Base-by-base conservation (phyloP, 2,329 filamentous ascomycete genomes). In the Colletotrichum lini region DNA sequence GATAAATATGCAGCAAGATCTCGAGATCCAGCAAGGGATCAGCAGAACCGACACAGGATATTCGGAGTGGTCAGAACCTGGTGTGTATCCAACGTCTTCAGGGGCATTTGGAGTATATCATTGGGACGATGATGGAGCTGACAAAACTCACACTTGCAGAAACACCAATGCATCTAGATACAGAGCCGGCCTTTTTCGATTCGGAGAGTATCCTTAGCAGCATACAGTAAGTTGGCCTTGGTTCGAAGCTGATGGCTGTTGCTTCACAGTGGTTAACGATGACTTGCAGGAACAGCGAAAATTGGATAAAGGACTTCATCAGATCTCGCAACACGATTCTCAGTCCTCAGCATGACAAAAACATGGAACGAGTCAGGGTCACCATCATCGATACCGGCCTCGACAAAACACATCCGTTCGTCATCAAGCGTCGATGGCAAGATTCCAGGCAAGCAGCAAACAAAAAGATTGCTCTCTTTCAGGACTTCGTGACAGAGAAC, bases 381-480 rank as follows among this genome's bases (percentile, higher is more conserved):
- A 65, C 61, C 26, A 56, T 65, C 15, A 57, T 65, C 30, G 61
- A 65, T 40, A 65, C 61, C 12, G 61, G 61, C 10, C 35, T 65
- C 53, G 61, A 57, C 38, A 52, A 9, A 26, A 65, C 61, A 44
- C 61, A 65, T 26, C 50, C 50, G 40, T 65, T 54, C n/a, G 26
- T 65, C 50, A n/a, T 26, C 8, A 65, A 65, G 21, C 30, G 42
- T 12, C 23, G 50, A 21, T 65, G 61, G 61, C 45, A 40, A n/a
- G 45, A 52, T 4, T 44, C 6, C 50, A 42, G 61, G 18, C 35
- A 50, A 18, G 45, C 12, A 16, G 45, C 45, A 1, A 52, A 26
- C 18, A 62, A 40, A 40, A 56, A 15, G 53, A 5, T 56, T 38
- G 35, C 61, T 38, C 44, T 65, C 16, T 65, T 54, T n/a, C 35